Evolutionary conservation across 2,329 filamentous ascomycete genomes (phyloP), one percentile per base, ranked within the genome.

Genomic region (Cladorrhinum sp.): DNA sequence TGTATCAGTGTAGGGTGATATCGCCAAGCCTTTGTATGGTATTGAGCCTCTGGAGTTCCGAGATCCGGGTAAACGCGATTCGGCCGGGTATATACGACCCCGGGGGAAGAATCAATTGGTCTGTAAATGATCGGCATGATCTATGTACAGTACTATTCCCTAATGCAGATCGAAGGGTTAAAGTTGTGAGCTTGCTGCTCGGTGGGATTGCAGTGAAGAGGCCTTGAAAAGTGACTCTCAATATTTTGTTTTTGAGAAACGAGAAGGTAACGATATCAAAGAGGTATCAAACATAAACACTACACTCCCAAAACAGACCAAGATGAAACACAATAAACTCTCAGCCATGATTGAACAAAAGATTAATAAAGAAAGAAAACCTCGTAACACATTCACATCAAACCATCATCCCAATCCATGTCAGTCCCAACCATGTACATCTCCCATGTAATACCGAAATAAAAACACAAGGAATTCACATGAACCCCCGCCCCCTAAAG

Each of bases 401-500:
- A n/a, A n/a, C n/a, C n/a, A n/a, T n/a, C n/a, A n/a, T n/a, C n/a
- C n/a, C n/a, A n/a, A n/a, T n/a, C n/a, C n/a, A n/a, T n/a, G n/a
- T n/a, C n/a, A n/a, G n/a, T n/a, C n/a, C n/a, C n/a, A n/a, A n/a
- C n/a, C n/a, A n/a, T n/a, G n/a, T n/a, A n/a, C n/a, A n/a, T n/a
- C n/a, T n/a, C n/a, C n/a, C n/a, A n/a, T n/a, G n/a, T n/a, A n/a
- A n/a, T 29, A 5, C 32, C 32, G 2, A 36, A 36, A 36, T 12
- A 36, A 36, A 29, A 29, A 29, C 4, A 29, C 25, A 29, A 10
- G 25, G 25, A 29, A 36, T 13, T 3, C 32, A 36, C 10, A 16
- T 8, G 49, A 51, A 27, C 13, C 10, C 22, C 7, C 24, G 9
- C 49, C 23, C 52, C 22, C 69, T 65, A 74, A 54, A 81, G 71